Conservation (phyloP, 2,329 filamentous ascomycete genomes). For the Geosmithia putterillii region DNA sequence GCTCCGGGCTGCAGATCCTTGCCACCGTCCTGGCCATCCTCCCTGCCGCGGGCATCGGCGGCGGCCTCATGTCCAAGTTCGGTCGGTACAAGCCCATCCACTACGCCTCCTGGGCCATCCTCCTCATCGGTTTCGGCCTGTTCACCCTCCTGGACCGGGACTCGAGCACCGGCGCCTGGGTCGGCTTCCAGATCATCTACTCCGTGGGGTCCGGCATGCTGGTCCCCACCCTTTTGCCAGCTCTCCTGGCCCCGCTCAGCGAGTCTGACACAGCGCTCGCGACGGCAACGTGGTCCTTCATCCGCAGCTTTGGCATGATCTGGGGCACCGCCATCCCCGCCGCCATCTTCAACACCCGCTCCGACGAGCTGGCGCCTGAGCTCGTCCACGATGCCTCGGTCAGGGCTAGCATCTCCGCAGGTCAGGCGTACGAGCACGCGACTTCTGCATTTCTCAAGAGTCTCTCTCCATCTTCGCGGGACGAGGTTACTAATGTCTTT, state of each 20-base stretch:
- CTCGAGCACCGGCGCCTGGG: slow-evolving; percentile 21
- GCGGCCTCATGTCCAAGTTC: slow-evolving; percentile 14
- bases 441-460: background rate
- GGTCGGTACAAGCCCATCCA: slow-evolving; percentile 22
- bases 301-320: slow-evolving; percentile 28
- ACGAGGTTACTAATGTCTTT: too few relatives aligned
- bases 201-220: slow-evolving; percentile 29
- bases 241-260: slow-evolving; percentile 22
- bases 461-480: too few relatives aligned
- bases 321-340: slow-evolving; percentile 32
- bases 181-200: slow-evolving; percentile 23
- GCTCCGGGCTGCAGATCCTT: slow-evolving; percentile 20
- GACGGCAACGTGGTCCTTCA: slow-evolving; percentile 26
- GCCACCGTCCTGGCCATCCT: slow-evolving; percentile 15
- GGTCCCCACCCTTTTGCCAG: slow-evolving; percentile 26
- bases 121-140: slow-evolving; percentile 26
- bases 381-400: too few relatives aligned
- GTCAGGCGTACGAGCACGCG: background rate
- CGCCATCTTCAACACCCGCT: slow-evolving; percentile 21
- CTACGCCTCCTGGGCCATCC: slow-evolving; percentile 20
- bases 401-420: too few relatives aligned
- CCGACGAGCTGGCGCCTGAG: slow-evolving; percentile 1
- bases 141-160: slow-evolving; percentile 21
- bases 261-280: slow-evolving; percentile 22
- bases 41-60: slow-evolving; percentile 12